Evolutionary conservation across 1,284 basidiomycete genomes (phyloP).

Genomic region (Apiotrichum mycotoxinovorans): DNA sequence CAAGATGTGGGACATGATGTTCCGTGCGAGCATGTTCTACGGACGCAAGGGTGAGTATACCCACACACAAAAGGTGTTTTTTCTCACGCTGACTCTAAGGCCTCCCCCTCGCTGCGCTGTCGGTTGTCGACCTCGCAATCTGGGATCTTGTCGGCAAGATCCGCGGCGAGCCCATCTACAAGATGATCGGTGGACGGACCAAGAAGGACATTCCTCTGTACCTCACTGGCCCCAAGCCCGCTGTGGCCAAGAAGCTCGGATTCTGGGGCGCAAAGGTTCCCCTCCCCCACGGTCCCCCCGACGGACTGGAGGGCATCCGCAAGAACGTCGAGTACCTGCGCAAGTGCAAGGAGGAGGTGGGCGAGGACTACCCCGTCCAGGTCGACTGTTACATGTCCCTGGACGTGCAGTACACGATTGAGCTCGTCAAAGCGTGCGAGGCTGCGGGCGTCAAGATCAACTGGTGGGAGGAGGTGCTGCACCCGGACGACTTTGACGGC

Average conservation of each 20-base stretch:
- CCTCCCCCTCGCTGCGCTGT: slow-evolving; percentile 54
- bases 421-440: slow-evolving; percentile 52
- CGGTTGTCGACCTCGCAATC: slow-evolving; percentile 56
- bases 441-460: slow-evolving; percentile 53
- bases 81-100: slow-evolving; percentile 41
- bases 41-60: slow-evolving; percentile 54
- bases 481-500: slow-evolving; percentile 55
- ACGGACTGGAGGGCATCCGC: slow-evolving; percentile 52
- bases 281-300: slow-evolving; percentile 54
- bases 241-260: slow-evolving; percentile 53
- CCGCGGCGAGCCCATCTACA: slow-evolving; percentile 57
- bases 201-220: slow-evolving; percentile 56
- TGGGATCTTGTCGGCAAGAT: slow-evolving; percentile 59
- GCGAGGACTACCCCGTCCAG: slow-evolving; percentile 54
- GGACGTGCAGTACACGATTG: slow-evolving; percentile 53
- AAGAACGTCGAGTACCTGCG: slow-evolving; percentile 56
- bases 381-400: slow-evolving; percentile 57
- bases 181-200: slow-evolving; percentile 57
- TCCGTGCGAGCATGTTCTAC: slow-evolving; percentile 55
- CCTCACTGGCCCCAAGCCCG: slow-evolving; percentile 55
- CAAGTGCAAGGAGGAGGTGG: slow-evolving; percentile 52
- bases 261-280: slow-evolving; percentile 57
- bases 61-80: too few species aligned
- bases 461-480: slow-evolving; percentile 58
- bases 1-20: slow-evolving; percentile 54